Conservation (phyloP, 495 filamentous ascomycete genomes). For the Penicillium egyptiacum region DNA sequence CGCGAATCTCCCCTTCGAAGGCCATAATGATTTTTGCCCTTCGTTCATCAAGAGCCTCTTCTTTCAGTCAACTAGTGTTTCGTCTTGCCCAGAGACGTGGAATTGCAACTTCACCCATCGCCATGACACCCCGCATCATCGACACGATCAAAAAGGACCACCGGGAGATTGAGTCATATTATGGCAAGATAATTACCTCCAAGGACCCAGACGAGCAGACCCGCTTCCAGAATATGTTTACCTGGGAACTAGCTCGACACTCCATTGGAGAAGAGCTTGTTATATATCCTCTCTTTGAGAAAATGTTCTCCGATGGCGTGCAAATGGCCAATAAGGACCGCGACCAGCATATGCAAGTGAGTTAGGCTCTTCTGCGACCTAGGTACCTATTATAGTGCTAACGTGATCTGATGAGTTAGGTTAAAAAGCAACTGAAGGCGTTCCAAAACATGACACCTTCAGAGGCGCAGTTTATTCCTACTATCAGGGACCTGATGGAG, state of each 20-base stretch:
- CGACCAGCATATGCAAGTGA: slow-evolving; percentile 55
- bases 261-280: slow-evolving; percentile 63
- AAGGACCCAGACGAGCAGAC: slow-evolving; percentile 47
- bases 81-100: background rate
- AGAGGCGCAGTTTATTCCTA: slow-evolving; percentile 50
- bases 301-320: slow-evolving; percentile 50
- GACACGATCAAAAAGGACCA: slow-evolving; percentile 58
- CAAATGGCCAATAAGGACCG: slow-evolving; percentile 60
- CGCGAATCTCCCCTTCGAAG: background rate
- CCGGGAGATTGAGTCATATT: slow-evolving; percentile 55
- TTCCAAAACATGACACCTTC: slow-evolving; percentile 57
- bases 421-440: slow-evolving; percentile 60
- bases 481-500: slow-evolving; percentile 52
- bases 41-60: background rate
- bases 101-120: background rate
- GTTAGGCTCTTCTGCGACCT: background rate
- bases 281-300: slow-evolving; percentile 66
- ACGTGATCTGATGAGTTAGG: slow-evolving; percentile 33
- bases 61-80: background rate
- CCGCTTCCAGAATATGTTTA: slow-evolving; percentile 62
- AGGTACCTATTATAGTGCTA: background rate
- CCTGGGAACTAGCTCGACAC: slow-evolving; percentile 67
- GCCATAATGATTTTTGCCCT: background rate
- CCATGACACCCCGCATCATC: slow-evolving; percentile 1
- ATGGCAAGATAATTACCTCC: slow-evolving; percentile 52